Percentiles rank a stretch among this genome's conserved stretches.
These are phyloP conservation scores for Globisporangium recalcitrans DNA, from an alignment of 352 stramenopile species.

Conservation along the genomic window DNA sequence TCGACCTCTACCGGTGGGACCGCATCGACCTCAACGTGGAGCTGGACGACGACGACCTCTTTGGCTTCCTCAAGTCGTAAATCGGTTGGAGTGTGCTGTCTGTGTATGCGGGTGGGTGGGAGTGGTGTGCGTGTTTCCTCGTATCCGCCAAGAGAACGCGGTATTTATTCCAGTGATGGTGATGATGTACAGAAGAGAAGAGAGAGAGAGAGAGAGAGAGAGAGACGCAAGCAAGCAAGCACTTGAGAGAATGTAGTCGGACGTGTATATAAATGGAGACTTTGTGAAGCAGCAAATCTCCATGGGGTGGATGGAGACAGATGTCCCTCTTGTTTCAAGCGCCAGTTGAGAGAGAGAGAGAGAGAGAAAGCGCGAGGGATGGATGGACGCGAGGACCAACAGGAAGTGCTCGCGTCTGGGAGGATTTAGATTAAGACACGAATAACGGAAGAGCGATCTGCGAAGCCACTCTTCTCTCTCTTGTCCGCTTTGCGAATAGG, in stretches of 20 bases:
- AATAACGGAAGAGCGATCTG: not conserved
- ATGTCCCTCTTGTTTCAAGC: not conserved
- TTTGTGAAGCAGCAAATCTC: not conserved
- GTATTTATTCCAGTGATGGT: conserved; percentile 15
- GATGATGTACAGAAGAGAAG: conserved; percentile 13
- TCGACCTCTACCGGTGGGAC: conserved; percentile 78
- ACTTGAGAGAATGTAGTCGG: not conserved
- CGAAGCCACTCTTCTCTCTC: not conserved
- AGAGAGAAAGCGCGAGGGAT: not conserved
- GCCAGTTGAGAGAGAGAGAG: not conserved
- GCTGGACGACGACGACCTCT: conserved; percentile 83
- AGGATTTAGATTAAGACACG: not conserved
- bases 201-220: conserved; percentile 10
- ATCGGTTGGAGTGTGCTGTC: not conserved
- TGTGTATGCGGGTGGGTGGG: conserved; percentile 23
- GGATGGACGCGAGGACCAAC: conserved; percentile 1
- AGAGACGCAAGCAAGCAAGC: conserved; percentile 1
- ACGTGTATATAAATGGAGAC: conserved; percentile 6
- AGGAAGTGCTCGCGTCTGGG: conserved; percentile 5
- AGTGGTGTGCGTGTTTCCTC: conserved; percentile 19
- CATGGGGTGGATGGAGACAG: no score
- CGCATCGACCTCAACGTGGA: conserved; percentile 79
- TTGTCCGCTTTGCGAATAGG: not conserved
- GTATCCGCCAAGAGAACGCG: conserved; percentile 10
- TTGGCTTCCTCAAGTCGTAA: conserved; percentile 82